Base-by-base conservation (phyloP, 768 basidiomycete species). In the Hericium erinaceus region DNA sequence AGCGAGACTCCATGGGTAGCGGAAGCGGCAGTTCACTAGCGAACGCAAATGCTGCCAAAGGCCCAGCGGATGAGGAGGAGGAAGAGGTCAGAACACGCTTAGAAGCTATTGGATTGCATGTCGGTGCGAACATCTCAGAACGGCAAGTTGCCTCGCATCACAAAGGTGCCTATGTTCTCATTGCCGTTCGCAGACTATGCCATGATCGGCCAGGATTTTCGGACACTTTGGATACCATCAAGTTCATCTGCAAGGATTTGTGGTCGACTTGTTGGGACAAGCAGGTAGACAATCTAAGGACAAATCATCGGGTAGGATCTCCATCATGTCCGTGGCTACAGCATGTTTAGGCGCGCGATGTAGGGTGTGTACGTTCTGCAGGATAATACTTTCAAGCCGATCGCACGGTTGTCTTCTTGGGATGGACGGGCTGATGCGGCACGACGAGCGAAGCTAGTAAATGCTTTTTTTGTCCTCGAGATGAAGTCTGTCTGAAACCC, bases 231-330 rank as follows among this genome's bases (percentile, higher is more conserved):
- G 95, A 98, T 60, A 85, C 82, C 10, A 85, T 98, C 73, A 97
- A 98, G 70, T 97, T 97, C 66, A 79, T 98, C 57, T 98, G 94
- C 74, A 98, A 98, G 67, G 94, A 98, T 57, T 73, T 98, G n/a
- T 98, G 94, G 91, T 76, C 82, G 0, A 83, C 86, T 20, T 88
- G 87, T 57, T 97, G 91, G 85, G 89, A 93, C 54, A 95, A 95
- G 67, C 95, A 95, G 68, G 91, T 97, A 1, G 94, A 97, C 66
- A 98, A 98, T 69, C 73, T 98, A 58, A 82, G 94, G 48, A 98
- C 94, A 15, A 98, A 98, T 68, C 95, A 95, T 69, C 78, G 94
- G 52, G 93, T 93, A 66, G 41, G 83, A 73, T 44, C 53, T 33
- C 5, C 49, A 22, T 51, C 28, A 26, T 37, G 2, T 8, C 26